Base-by-base conservation (phyloP, 129 eudicot species). In the Helichrysum umbraculigerum region DNA sequence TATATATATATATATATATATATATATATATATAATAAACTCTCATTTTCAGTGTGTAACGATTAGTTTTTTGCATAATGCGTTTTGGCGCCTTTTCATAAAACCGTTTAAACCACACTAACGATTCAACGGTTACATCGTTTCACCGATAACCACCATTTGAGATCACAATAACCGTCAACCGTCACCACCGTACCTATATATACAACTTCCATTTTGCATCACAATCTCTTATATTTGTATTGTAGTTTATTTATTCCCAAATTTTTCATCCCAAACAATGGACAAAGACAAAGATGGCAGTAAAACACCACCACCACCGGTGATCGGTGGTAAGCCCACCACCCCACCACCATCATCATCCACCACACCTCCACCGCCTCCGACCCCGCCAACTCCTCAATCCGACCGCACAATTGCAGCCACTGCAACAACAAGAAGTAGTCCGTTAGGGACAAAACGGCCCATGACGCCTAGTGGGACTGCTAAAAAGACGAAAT, bases 171-270 rank as follows among this genome's bases (percentile, higher is more conserved):
- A 56, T 56, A 56, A 56, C 28, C 62, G 29, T 20, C 28, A 57
- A 57, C 62, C 62, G 62, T 57, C 62, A 57, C 62, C 10, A 57
- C 62, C 62, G 2, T 57, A 57, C 62, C 62, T 57, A 57, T 57
- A 57, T 57, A 57, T 57, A 5, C 29, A 57, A n/a, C 28, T 19
- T 57, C 14, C 22, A 57, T 47, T 19, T 15, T 56, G 4, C 62
- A 56, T 56, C 62, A 56, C 62, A 19, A 56, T 56, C 25, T 56
- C 25, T 7, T 56, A 25, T 25, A 25, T 0, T 25, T 25, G 1
- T 19, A 25, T 25, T 25, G 1, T 19, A 54, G 9, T 8, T 1
- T 0, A 39, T 39, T 39, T 0, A 39, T 21, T 52, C 22, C 21
- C 59, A 19, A 17, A 5, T 16, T 17, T 14, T 19, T 15, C 3